Conservation (phyloP, 345 rosid genomes). For the Aurinia saxatilis region DNA sequence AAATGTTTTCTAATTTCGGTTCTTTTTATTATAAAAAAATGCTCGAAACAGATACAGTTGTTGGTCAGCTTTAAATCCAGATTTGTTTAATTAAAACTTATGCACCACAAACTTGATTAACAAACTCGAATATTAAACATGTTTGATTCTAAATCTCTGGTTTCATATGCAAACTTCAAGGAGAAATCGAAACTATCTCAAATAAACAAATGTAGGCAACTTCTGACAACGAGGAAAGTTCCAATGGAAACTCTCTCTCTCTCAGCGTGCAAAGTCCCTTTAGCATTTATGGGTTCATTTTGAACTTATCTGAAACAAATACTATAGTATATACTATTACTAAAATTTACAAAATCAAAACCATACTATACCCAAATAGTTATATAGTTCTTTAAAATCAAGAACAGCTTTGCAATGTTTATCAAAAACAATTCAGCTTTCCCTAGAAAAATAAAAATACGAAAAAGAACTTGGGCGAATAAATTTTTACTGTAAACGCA, state of each 20-base stretch:
- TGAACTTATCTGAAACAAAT: slow-evolving; percentile 2
- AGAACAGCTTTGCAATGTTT: slow-evolving; percentile 2
- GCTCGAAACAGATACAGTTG: too few relatives aligned
- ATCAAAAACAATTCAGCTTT: slow-evolving; percentile 17
- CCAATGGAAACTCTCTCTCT: slow-evolving; percentile 11
- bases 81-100: too few relatives aligned
- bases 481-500: slow-evolving; percentile 18
- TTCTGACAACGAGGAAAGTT: slow-evolving; percentile 32
- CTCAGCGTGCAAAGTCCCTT: slow-evolving; percentile 15
- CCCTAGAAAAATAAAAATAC: too few relatives aligned
- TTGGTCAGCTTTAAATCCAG: too few relatives aligned
- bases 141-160: slow-evolving; percentile 2
- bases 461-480: slow-evolving; percentile 16
- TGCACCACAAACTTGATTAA: too few relatives aligned
- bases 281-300: slow-evolving; percentile 10
- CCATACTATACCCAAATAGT: not conserved
- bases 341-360: not conserved
- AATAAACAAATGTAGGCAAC: slow-evolving; percentile 9
- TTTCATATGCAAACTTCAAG: slow-evolving; percentile 8
- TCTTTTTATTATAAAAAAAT: too few relatives aligned
- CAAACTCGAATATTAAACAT: not conserved
- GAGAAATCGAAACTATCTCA: not conserved
- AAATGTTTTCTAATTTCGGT: too few relatives aligned
- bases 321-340: not conserved
- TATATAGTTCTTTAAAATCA: not conserved